These are phyloP conservation scores for Primulina tabacum DNA, from an alignment of 257 asterid genomes.

Conservation along the genomic window DNA sequence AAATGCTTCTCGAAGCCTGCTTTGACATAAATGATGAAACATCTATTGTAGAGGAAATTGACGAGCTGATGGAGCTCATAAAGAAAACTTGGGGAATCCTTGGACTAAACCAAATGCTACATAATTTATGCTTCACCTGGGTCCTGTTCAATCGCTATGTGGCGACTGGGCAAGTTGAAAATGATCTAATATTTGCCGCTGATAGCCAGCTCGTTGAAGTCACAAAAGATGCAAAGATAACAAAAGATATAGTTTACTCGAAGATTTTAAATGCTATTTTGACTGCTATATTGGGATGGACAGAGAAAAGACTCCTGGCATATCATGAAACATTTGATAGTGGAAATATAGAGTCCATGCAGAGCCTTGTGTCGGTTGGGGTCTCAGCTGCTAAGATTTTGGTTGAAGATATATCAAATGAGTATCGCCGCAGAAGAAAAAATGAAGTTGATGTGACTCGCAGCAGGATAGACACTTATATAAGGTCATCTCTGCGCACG, in stretches of 20 bases:
- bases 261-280: conserved; percentile 78
- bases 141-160: conserved; percentile 83
- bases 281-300: conserved; percentile 96
- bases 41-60: conserved; percentile 82
- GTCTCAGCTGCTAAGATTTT: conserved; percentile 81
- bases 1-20: conserved; percentile 84
- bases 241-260: conserved; percentile 72
- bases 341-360: conserved; percentile 79
- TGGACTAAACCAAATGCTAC: conserved; percentile 84
- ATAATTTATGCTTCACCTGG: conserved; percentile 91
- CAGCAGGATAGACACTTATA: conserved; percentile 91
- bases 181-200: conserved; percentile 73
- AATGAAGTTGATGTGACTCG: conserved; percentile 86
- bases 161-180: conserved; percentile 81
- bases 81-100: conserved; percentile 94
- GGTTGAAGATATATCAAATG: conserved; percentile 94
- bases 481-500: conserved; percentile 95
- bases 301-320: conserved; percentile 96
- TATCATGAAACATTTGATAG: conserved; percentile 89
- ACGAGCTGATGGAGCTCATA: conserved; percentile 90
- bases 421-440: conserved; percentile 88
- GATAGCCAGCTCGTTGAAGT: conserved; percentile 83
- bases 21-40: conserved; percentile 77
- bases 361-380: conserved; percentile 81
- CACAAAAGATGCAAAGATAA: conserved; percentile 78